Evolutionary conservation across 1,139 yeast genomes (phyloP), one percentile per base, ranked within the genome.

Genomic region (Casaregolazyma suthepensis): DNA sequence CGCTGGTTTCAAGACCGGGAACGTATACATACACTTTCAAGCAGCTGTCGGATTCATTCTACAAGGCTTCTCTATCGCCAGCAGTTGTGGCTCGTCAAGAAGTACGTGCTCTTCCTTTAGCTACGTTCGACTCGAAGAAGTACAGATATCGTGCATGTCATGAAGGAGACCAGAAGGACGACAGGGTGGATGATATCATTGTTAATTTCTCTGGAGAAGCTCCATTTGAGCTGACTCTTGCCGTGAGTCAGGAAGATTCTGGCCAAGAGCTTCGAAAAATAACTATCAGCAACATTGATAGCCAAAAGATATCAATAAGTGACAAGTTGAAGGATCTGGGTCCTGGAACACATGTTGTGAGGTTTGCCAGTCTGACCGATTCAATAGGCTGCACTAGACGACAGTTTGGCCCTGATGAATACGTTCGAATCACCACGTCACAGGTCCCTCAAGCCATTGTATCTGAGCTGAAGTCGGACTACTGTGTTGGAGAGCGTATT

Each of bases 401-500:
- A 3, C 66, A 70, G 44, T 74, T 72, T 63, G 69, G 60, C 10
- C 61, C 59, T 5, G 63, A 59, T 35, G 66, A 65, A 53, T 60
- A 66, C 22, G 67, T 73, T 43, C 72, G 74, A 18, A 74, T 88
- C 43, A 76, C 81, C 1, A 79, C 91, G 5, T 83, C 93, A 1
- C 91, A 87, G 58, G 83, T 84, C 3, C 97, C 98, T 9, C 78
- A 80, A 57, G 81, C 90, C 7, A 70, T 72, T 55, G 69, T 76
- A 20, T 59, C 73, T 7, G 72, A 71, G 10, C 68, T 77, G 1
- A 66, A 69, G 19, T 71, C 72, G 35, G 76, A 78, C 61, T 86
- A 82, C 63, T 93, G 99, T 77, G 96, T 91, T 42, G 99, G 99
- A 3, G 98, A 93, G 58, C 86, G 87, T 59, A 80, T 93, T 26